A percentile compares a stretch with the other conserved stretches of the same genome.
These are phyloP conservation scores for Coprinopsis cinerea DNA, from an alignment of 768 basidiomycete species.

Conservation along the genomic window DNA sequence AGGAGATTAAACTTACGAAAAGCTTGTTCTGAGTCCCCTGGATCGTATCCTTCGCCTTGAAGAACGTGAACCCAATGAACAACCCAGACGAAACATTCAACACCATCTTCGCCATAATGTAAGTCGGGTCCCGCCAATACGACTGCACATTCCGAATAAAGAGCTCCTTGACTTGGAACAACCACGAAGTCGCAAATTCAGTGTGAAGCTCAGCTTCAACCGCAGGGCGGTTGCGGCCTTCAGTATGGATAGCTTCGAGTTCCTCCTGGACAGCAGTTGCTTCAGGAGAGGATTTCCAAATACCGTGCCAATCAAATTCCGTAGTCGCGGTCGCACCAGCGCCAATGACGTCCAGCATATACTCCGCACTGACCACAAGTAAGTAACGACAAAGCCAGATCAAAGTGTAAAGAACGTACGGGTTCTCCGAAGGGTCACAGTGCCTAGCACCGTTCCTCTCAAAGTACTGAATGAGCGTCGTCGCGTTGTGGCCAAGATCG, in stretches of 20 bases:
- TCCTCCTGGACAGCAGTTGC: slow-evolving; percentile 27
- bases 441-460: slow-evolving; percentile 58
- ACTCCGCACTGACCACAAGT: slow-evolving; percentile 41
- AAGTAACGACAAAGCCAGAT: not conserved
- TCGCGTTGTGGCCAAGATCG: slow-evolving; percentile 58
- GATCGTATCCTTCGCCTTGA: slow-evolving; percentile 43
- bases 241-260: slow-evolving; percentile 40
- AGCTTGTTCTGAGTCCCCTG: slow-evolving; percentile 63
- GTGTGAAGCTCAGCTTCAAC: slow-evolving; percentile 31
- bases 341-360: slow-evolving; percentile 68
- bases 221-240: slow-evolving; percentile 38
- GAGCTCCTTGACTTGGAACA: slow-evolving; percentile 39
- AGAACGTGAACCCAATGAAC: slow-evolving; percentile 62
- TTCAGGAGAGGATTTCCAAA: slow-evolving; percentile 55
- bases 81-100: slow-evolving; percentile 50
- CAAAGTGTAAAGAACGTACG: slow-evolving; percentile 33
- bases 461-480: slow-evolving; percentile 68
- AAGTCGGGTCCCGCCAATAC: slow-evolving; percentile 55
- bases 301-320: slow-evolving; percentile 45
- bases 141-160: slow-evolving; percentile 37
- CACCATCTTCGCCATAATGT: slow-evolving; percentile 52
- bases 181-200: slow-evolving; percentile 51
- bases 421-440: slow-evolving; percentile 67
- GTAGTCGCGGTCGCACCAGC: slow-evolving; percentile 62
- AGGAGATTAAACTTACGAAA: slow-evolving; percentile 39